phyloP scores from a whole-genome alignment of 2,329 filamentous ascomycete species.

The Penicillium sp. region DNA sequence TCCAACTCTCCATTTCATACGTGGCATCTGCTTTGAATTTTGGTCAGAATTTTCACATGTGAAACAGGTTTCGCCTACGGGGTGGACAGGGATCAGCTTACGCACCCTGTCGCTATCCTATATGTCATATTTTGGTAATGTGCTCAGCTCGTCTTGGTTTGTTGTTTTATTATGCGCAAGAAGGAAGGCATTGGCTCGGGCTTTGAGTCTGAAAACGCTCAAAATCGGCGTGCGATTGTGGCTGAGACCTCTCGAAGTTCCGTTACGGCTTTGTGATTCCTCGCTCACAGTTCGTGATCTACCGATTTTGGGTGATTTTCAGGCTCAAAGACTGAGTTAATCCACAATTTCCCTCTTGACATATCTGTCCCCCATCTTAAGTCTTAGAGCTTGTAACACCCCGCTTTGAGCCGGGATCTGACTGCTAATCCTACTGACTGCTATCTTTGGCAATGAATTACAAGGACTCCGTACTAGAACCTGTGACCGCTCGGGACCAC shows the following conservation, averaged over 20 bases:
- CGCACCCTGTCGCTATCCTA: not conserved
- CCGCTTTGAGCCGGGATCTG: too few relatives aligned
- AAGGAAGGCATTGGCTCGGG: conserved; percentile 1
- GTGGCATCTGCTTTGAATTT: not conserved
- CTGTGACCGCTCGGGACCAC: too few relatives aligned
- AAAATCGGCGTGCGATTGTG: not conserved
- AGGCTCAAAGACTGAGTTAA: conserved; percentile 9
- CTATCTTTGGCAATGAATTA: too few relatives aligned
- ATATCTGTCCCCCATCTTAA: not conserved
- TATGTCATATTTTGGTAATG: not conserved
- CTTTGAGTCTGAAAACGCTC: conserved; percentile 10
- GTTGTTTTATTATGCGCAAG: not conserved
- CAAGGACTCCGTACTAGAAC: too few relatives aligned
- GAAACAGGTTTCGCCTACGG: not conserved
- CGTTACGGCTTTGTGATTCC: not conserved
- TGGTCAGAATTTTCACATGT: not conserved
- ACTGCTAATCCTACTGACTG: too few relatives aligned
- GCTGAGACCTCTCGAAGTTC: not conserved
- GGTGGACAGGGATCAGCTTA: not conserved
- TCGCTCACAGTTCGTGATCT: not conserved
- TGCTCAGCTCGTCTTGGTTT: not conserved
- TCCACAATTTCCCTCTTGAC: not conserved
- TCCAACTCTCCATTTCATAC: not conserved
- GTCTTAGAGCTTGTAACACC: too few relatives aligned
- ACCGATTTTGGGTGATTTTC: conserved; percentile 14